These are phyloP conservation scores for Cercospora nicotianae DNA, from an alignment of 2,329 filamentous ascomycete species.

Conservation along the genomic window DNA sequence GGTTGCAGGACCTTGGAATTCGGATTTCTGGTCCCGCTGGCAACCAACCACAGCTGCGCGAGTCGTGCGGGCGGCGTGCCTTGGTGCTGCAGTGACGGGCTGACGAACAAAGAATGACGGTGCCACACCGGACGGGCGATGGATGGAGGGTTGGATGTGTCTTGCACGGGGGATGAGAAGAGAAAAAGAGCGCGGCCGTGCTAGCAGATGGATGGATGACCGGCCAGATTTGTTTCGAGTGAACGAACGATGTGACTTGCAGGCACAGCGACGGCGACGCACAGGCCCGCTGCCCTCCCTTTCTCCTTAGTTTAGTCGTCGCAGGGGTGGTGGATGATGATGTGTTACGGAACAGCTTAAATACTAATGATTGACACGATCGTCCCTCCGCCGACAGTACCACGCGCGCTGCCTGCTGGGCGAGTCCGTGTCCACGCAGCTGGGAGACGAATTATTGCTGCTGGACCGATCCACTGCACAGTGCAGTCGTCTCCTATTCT, in stretches of 20 bases:
- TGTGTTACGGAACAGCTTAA: not conserved
- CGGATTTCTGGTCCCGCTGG: not conserved
- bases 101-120: constrained; percentile 20
- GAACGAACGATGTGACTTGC: not conserved
- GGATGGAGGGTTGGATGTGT: not conserved
- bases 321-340: constrained; percentile 1
- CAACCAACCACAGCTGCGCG: not conserved
- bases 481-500: not conserved
- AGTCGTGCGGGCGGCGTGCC: constrained; percentile 4
- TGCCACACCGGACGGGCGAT: constrained; percentile 6
- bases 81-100: constrained; percentile 11
- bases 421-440: not conserved
- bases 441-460: not conserved
- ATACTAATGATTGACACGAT: constrained; percentile 2
- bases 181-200: not conserved
- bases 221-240: not conserved
- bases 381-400: not conserved
- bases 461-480: not conserved
- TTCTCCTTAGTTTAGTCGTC: constrained; percentile 8
- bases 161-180: not conserved
- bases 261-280: not conserved
- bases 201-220: not conserved
- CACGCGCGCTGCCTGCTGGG: not conserved
- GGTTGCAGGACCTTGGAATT: not conserved
- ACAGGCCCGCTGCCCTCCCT: constrained; percentile 3